Evolutionary conservation across 306 rosid genomes (phyloP).

Genomic region (Phaseolus lunatus): DNA sequence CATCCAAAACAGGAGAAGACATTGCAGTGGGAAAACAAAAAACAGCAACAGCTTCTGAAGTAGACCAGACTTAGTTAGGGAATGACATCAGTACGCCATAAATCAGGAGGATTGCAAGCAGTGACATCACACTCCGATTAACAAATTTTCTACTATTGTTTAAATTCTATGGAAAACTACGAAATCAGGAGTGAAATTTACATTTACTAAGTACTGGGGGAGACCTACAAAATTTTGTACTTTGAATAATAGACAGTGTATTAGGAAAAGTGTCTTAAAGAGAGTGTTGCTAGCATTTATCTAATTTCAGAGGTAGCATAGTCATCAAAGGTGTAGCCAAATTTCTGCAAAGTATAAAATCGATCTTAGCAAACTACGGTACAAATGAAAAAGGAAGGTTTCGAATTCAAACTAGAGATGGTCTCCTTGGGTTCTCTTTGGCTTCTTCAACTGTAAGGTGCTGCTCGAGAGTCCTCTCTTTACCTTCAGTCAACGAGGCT

Average conservation of each 20-base stretch:
- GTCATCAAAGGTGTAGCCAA: conserved; percentile 11
- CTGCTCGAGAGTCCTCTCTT: conserved; percentile 64
- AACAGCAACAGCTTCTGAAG: conserved; percentile 12
- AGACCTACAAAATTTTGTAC: neutral
- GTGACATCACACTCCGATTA: neutral
- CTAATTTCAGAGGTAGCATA: neutral
- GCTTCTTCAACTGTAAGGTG: conserved; percentile 16
- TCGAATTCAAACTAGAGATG: conserved; percentile 45
- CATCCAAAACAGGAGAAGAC: no score
- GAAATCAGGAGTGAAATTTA: no score
- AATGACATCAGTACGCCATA: conserved; percentile 4
- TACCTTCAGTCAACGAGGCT: conserved; percentile 54
- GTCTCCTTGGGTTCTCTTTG: no score
- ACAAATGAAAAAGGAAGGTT: conserved; percentile 11
- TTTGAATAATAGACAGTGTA: neutral
- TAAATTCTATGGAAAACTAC: neutral
- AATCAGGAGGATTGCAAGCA: neutral
- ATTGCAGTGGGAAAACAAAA: no score
- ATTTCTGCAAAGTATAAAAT: neutral
- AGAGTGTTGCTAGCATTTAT: neutral
- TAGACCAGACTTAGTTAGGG: neutral
- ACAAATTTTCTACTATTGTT: neutral
- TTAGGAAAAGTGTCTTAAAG: neutral
- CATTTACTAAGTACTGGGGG: neutral
- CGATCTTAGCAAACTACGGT: conserved; percentile 1